Conservation (phyloP, 768 basidiomycete genomes). For the Rhodotorula toruloides region DNA sequence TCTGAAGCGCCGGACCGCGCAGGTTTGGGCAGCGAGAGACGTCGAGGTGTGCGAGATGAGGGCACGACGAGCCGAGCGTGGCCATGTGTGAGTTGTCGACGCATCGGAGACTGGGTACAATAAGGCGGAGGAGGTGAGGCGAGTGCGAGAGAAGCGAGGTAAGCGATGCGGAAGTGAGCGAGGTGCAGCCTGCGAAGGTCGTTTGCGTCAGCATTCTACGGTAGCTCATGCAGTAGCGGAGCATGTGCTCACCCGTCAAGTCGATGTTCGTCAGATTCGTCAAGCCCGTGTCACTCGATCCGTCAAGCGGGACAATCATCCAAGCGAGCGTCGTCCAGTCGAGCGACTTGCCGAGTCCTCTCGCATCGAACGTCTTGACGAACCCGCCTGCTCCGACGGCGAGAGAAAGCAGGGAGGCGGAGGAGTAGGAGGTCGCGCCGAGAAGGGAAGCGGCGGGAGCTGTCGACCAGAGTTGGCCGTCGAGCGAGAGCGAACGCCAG, state of each 20-base stretch:
- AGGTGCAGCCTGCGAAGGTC: slow-evolving; percentile 56
- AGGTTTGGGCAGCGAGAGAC: slow-evolving; percentile 67
- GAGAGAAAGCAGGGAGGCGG: slow-evolving; percentile 55
- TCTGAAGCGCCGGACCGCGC: slow-evolving; percentile 48
- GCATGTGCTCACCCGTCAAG: slow-evolving; percentile 12
- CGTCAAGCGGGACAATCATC: slow-evolving; percentile 13
- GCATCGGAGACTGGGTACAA: slow-evolving; percentile 62
- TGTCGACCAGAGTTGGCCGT: slow-evolving; percentile 77
- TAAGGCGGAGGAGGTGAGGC: slow-evolving; percentile 61
- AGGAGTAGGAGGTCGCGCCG: slow-evolving; percentile 54
- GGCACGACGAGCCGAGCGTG: slow-evolving; percentile 59
- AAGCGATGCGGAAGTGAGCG: slow-evolving; percentile 62
- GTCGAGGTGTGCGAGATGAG: slow-evolving; percentile 59
- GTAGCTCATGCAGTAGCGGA: not conserved
- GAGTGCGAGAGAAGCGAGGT: slow-evolving; percentile 66
- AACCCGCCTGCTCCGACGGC: slow-evolving; percentile 61
- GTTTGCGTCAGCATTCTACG: rapidly evolving
- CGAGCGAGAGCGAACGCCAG: slow-evolving; percentile 70
- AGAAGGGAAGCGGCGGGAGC: slow-evolving; percentile 60
- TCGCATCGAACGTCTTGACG: slow-evolving; percentile 58
- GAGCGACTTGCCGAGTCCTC: slow-evolving; percentile 48
- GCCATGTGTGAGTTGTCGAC: slow-evolving; percentile 73
- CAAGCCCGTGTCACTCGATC: not conserved
- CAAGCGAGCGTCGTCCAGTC: not conserved
- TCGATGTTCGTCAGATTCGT: slow-evolving; percentile 14